Conservation (phyloP, 768 basidiomycete species). For the Tulasnella sp. region DNA sequence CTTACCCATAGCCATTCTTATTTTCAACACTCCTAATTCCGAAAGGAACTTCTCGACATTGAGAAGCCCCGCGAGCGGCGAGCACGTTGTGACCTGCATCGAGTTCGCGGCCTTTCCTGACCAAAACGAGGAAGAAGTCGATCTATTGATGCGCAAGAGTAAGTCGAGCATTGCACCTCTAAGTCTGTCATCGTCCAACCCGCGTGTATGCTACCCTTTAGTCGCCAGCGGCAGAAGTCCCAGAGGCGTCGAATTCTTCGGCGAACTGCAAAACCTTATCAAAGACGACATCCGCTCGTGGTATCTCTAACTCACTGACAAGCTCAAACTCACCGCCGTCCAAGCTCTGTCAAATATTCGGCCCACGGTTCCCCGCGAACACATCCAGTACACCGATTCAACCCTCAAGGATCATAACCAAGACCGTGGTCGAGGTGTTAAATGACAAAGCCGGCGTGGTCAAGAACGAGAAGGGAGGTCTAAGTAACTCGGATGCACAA, state of each 20-base stretch:
- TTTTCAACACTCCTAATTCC: constrained; percentile 71
- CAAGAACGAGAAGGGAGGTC: too few relatives aligned
- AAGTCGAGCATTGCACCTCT: constrained; percentile 15
- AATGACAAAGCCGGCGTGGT: constrained; percentile 76
- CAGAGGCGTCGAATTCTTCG: constrained; percentile 83
- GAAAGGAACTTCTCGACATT: constrained; percentile 95
- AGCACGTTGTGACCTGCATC: constrained; percentile 81
- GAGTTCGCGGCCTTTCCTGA: constrained; percentile 94
- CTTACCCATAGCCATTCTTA: background rate
- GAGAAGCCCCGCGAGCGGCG: constrained; percentile 77
- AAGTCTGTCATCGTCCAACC: background rate
- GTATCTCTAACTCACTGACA: constrained; percentile 88
- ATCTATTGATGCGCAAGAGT: constrained; percentile 88
- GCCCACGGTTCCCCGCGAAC: constrained; percentile 66
- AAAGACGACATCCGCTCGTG: constrained; percentile 64
- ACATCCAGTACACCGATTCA: constrained; percentile 89
- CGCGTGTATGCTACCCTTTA: constrained; percentile 34
- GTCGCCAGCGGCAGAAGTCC: constrained; percentile 94
- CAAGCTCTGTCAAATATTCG: constrained; percentile 95
- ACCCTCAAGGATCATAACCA: constrained; percentile 98
- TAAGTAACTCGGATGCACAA: constrained; percentile 62
- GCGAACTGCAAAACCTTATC: constrained; percentile 83
- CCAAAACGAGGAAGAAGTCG: constrained; percentile 73
- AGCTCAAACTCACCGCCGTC: constrained; percentile 86
- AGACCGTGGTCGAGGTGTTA: constrained; percentile 98